A percentile compares a stretch with the other conserved stretches of the same genome.
Conservation (phyloP, 768 basidiomycete species). For the Tubosaeta sp. region DNA sequence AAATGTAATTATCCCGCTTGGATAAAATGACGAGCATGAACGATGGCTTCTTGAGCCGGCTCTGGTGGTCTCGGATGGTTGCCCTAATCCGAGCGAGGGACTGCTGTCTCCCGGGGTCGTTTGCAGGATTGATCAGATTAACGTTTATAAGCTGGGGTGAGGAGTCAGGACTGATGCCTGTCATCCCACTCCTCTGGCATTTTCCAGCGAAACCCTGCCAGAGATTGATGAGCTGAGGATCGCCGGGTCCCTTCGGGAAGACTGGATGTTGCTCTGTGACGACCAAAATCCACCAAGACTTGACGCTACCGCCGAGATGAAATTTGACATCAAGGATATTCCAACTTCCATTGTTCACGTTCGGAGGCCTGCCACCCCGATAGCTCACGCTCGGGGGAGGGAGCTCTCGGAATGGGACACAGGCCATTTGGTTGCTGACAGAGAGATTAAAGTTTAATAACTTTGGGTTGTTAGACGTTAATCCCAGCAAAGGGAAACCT, state of each 20-base stretch:
- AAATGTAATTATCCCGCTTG: slow-evolving; percentile 66
- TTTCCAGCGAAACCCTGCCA: slow-evolving; percentile 53
- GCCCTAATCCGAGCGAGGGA: slow-evolving; percentile 42
- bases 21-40: slow-evolving; percentile 73
- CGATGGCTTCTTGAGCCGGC: slow-evolving; percentile 39
- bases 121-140: not conserved
- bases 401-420: slow-evolving; percentile 63
- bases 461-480: slow-evolving; percentile 36
- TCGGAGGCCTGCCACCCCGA: slow-evolving; percentile 36
- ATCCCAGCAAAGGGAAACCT: slow-evolving; percentile 58
- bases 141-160: slow-evolving; percentile 37
- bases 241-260: slow-evolving; percentile 35
- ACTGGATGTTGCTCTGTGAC: slow-evolving; percentile 45
- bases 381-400: slow-evolving; percentile 57
- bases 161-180: slow-evolving; percentile 46
- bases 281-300: slow-evolving; percentile 64
- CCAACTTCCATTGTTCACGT: slow-evolving; percentile 63
- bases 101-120: slow-evolving; percentile 34
- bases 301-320: slow-evolving; percentile 46
- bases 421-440: slow-evolving; percentile 55
- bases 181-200: slow-evolving; percentile 57
- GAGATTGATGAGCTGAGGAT: slow-evolving; percentile 33
- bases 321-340: slow-evolving; percentile 74
- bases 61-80: slow-evolving; percentile 33
- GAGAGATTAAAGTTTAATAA: slow-evolving; percentile 54